These are phyloP conservation scores for Mycena pura DNA, from an alignment of 768 basidiomycete species.

Conservation along the genomic window DNA sequence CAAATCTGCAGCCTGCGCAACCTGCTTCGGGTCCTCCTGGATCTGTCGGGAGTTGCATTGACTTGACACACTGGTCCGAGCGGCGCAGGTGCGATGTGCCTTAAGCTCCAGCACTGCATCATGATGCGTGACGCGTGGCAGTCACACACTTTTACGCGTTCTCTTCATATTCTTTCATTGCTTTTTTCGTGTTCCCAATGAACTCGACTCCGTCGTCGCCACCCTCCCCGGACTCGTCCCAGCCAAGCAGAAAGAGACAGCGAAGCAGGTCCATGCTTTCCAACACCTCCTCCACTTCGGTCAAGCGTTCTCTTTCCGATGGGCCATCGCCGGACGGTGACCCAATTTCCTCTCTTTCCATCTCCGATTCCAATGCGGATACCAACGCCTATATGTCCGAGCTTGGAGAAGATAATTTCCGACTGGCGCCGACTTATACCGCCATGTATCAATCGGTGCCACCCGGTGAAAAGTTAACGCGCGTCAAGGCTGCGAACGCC, in stretches of 20 bases:
- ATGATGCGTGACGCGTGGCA: conserved; percentile 22
- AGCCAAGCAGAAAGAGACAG: conserved; percentile 68
- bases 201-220: conserved; percentile 48
- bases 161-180: conserved; percentile 26
- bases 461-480: conserved; percentile 54
- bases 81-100: too few relatives aligned
- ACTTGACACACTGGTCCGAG: too few relatives aligned
- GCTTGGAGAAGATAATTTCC: conserved; percentile 53
- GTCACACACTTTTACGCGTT: conserved; percentile 23
- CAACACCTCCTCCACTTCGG: conserved; percentile 70
- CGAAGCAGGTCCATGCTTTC: conserved; percentile 81
- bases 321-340: conserved; percentile 57
- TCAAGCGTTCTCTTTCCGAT: conserved; percentile 83
- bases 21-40: conserved; percentile 10
- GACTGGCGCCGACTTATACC: conserved; percentile 32
- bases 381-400: conserved; percentile 75
- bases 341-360: conserved; percentile 50
- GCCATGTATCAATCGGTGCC: conserved; percentile 36
- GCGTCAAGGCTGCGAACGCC: conserved; percentile 55
- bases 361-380: conserved; percentile 54
- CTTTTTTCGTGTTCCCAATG: conserved; percentile 27
- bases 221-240: conserved; percentile 44
- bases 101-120: too few relatives aligned
- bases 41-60: background rate
- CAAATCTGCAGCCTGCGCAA: conserved; percentile 7